phyloP scores from a whole-genome alignment of 2,329 filamentous ascomycete genomes.

The Beauveria rudraprayagi region DNA sequence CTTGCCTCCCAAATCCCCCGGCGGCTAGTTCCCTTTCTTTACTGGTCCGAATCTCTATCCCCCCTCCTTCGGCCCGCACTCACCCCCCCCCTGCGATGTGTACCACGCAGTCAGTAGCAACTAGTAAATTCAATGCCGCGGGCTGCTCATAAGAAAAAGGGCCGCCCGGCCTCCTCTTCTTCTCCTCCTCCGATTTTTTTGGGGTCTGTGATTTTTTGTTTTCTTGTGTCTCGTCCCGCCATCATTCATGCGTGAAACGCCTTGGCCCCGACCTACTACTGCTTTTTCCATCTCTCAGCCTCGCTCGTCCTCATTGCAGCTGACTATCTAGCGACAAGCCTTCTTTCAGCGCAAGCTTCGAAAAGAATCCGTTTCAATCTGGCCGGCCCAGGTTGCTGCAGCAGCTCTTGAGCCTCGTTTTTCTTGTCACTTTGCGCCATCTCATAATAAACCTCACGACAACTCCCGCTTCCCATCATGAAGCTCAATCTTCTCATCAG shows the following conservation, averaged over 20 bases:
- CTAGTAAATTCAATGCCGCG: not conserved
- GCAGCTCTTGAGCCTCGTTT: not conserved
- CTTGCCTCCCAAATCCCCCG: not conserved
- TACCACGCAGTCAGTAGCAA: not conserved
- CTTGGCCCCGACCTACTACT: not conserved
- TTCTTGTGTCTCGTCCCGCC: not conserved
- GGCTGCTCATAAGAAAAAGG: not conserved
- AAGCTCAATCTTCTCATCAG: constrained; percentile 33
- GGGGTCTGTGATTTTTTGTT: not conserved
- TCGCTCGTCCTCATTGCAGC: not conserved
- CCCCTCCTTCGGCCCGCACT: not conserved
- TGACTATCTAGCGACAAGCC: no score
- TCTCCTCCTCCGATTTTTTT: not conserved
- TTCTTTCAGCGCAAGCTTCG: no score
- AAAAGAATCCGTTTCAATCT: not conserved
- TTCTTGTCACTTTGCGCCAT: not conserved
- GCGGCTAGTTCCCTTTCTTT: not conserved
- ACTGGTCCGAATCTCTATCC: not conserved
- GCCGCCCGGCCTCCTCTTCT: not conserved
- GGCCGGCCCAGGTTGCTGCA: not conserved
- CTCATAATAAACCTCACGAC: not conserved
- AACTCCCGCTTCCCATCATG: constrained; percentile 15
- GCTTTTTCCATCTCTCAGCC: not conserved
- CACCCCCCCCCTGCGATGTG: not conserved
- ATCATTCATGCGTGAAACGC: not conserved